Base-by-base conservation (phyloP, 768 basidiomycete genomes). In the Tylopilus vinaceipallidus region DNA sequence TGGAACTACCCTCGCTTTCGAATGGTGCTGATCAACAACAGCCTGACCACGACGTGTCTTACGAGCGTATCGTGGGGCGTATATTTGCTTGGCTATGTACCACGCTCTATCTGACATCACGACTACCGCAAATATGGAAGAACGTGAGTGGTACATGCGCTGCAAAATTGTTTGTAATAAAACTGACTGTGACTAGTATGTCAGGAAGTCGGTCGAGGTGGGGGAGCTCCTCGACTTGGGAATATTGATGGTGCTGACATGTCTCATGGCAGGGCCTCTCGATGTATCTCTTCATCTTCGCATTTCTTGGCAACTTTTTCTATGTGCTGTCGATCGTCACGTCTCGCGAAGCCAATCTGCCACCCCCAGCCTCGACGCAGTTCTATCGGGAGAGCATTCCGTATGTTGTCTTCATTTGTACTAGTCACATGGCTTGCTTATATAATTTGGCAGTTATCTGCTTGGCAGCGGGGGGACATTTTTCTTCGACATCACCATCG, bases 101-200 rank as follows among this genome's bases (percentile, higher is more conserved):
- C 2, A 89, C 84, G 0, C 73, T 98, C 14, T 99, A 99, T 68
- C 73, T 99, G 30, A 98, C 95, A 3, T 91, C 88, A 3, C 82
- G 97, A 51, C 70, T 99, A 60, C 97, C 97, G 19, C 97, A 99
- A 68, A 97, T 99, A 55, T 98, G 97, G 97, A 95, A 95, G 70
- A 98, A 98, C 62, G 95, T 97, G 67, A 66, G 92, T 83, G 32
- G 22, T 37, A 26, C 19, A 42, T 24, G 27, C 41, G 20, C 19
- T 42, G 19, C 37, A 38, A 32, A 8, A 14, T 48, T 27, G 32
- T 32, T 43, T 40, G 50, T 40, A 10, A 40, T 37, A 26, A 44
- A 2, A 53, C 45, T 42, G 23, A 54, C 7, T 19, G 16, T 50
- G 17, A 26, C 43, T 57, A 95, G 92, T 95, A 80, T 62, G 83